Base-by-base conservation (phyloP, 2,329 filamentous ascomycete species). In the Pseudogymnoascus sp. region DNA sequence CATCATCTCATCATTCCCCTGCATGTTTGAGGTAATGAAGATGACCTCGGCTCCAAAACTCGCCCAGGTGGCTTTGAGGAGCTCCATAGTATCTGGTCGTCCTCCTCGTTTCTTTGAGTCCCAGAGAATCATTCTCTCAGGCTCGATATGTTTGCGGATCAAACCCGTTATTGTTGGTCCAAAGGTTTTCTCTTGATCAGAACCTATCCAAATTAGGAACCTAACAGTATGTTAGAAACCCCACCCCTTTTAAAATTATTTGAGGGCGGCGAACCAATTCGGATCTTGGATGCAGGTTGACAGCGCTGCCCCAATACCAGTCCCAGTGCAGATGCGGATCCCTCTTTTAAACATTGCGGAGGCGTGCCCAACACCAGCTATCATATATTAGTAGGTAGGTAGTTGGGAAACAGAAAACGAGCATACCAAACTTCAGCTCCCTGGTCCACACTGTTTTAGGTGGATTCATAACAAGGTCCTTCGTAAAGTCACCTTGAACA, bases 191-290 rank as follows among this genome's bases (percentile, higher is more conserved):
- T 78, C 76, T 59, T 77, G 76, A 67, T 78, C 73, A 18, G 75
- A 76, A 5, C 76, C 76, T 44, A 78, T 77, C 75, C 76, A 77
- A 64, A 78, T 78, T 37, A 78, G 73, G 65, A 78, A 78, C 75
- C 75, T 74, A 63, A 21, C 4, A 60, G 60, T 61, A 31, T 44
- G 18, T 66, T 31, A 67, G 61, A 53, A 37, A 60, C 40, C 34
- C 28, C 10, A 56, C 16, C 11, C 50, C 14, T 21, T 18, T 44
- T 61, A 62, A 12, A 40, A 53, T 25, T 8, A 34, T 8, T 31
- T 25, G 21, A 62, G 36, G 16, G 36, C 5, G 38, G 18, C 66
- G 14, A 70, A 75, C 74, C 75, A 77, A 62, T 76, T 70, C 7
- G 70, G 70, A 64, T 69, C 75, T 64, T 78, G 76, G 64, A 78